Conservation (phyloP, 2,329 filamentous ascomycete species). For the Fonsecaea nubica region DNA sequence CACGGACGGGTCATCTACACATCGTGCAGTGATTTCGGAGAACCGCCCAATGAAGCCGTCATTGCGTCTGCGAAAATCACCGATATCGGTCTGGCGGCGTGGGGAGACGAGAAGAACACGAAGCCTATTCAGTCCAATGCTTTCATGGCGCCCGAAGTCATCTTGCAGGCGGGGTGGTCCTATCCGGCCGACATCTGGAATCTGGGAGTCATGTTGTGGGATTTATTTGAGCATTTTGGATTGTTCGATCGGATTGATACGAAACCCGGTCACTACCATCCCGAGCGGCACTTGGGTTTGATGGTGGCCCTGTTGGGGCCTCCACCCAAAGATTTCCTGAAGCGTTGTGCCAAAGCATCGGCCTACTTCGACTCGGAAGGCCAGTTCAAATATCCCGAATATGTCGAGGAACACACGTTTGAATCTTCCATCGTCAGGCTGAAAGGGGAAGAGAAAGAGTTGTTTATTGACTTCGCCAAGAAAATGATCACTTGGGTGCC, state of each 20-base stretch:
- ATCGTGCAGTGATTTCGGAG: constrained; percentile 45
- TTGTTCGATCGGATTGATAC: constrained; percentile 48
- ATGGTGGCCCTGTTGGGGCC: constrained; percentile 53
- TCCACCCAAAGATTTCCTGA: constrained; percentile 47
- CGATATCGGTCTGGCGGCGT: constrained; percentile 49
- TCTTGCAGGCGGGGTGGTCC: constrained; percentile 49
- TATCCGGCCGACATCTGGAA: constrained; percentile 53
- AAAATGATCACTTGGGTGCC: constrained; percentile 48
- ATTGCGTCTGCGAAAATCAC: constrained; percentile 44
- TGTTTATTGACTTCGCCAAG: constrained; percentile 45
- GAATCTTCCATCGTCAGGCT: constrained; percentile 38
- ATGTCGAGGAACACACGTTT: constrained; percentile 34
- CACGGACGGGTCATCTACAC: constrained; percentile 47
- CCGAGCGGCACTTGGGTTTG: constrained; percentile 50
- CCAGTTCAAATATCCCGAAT: constrained; percentile 37
- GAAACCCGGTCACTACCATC: constrained; percentile 46
- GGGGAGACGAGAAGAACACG: constrained; percentile 50
- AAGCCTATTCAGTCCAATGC: constrained; percentile 55
- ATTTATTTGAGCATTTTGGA: constrained; percentile 48
- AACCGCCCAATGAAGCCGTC: constrained; percentile 32
- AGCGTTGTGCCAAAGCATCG: constrained; percentile 44
- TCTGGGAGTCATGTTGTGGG: constrained; percentile 50
- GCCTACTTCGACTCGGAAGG: constrained; percentile 41
- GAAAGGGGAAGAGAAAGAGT: constrained; percentile 43
- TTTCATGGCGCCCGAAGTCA: constrained; percentile 52